A percentile compares a stretch with the other conserved stretches of the same genome.
Conservation (phyloP, 176 grass and related monocot genomes). For the Oryza brachyantha region DNA sequence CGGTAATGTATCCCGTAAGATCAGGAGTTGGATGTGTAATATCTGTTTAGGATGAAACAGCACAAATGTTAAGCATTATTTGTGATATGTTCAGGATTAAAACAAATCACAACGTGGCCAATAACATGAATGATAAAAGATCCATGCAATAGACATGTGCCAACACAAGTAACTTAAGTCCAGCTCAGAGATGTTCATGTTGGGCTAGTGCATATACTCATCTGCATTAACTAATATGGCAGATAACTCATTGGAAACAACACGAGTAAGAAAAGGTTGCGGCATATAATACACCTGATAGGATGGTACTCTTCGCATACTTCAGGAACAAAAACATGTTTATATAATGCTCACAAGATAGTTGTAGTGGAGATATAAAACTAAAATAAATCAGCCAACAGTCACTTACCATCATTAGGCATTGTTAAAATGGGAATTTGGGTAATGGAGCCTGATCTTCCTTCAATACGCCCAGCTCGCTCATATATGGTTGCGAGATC, state of each 20-base stretch:
- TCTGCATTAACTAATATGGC: not conserved
- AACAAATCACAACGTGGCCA: not conserved
- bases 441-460: conserved; percentile 96
- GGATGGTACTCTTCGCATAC: not conserved
- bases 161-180: not conserved
- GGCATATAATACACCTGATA: not conserved
- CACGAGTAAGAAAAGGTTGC: not conserved
- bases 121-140: not conserved
- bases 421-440: conserved; percentile 99
- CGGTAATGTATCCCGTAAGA: conserved; percentile 98
- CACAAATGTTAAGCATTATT: conserved; percentile 23
- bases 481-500: conserved; percentile 99
- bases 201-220: not conserved
- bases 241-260: not conserved
- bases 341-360: not conserved
- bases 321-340: not conserved
- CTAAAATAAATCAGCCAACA: not conserved
- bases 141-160: not conserved
- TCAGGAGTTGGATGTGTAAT: conserved; percentile 99
- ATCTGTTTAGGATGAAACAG: conserved; percentile 49
- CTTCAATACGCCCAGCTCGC: conserved; percentile 98
- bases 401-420: conserved; percentile 93
- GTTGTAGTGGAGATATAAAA: not conserved
- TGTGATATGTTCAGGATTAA: conserved; percentile 61
- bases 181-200: not conserved